phyloP scores from a whole-genome alignment of 371 early-diverging fungal genomes.

The Mucor racemosus region DNA sequence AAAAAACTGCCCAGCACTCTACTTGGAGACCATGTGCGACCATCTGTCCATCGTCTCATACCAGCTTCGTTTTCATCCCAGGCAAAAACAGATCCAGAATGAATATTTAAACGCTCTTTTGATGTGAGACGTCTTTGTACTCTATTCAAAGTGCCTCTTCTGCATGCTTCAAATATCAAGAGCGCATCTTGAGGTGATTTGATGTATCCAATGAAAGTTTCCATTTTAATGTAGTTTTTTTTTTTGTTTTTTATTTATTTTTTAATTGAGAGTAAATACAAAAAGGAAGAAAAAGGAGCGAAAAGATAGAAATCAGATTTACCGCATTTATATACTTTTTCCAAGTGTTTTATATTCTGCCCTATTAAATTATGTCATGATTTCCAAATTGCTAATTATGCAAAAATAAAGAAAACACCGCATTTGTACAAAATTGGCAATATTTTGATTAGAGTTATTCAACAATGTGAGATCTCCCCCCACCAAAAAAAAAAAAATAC shows the following conservation, averaged over 20 bases:
- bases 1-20: conserved; percentile 84
- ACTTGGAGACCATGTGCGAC: conserved; percentile 86
- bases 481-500: neutral
- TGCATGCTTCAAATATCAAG: conserved; percentile 82
- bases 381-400: conserved; percentile 3
- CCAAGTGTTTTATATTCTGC: neutral
- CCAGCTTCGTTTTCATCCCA: conserved; percentile 90
- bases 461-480: neutral
- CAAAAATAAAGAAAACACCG: conserved; percentile 10
- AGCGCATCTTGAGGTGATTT: conserved; percentile 83
- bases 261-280: neutral
- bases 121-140: conserved; percentile 82
- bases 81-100: conserved; percentile 87
- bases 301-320: conserved; percentile 9
- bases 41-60: conserved; percentile 93
- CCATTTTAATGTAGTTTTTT: conserved; percentile 43
- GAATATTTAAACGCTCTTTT: conserved; percentile 75
- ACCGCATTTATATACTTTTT: conserved; percentile 1
- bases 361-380: conserved; percentile 11
- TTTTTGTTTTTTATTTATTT: neutral
- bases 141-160: conserved; percentile 64
- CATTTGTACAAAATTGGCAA: conserved; percentile 11
- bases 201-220: conserved; percentile 80
- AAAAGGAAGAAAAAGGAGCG: conserved; percentile 26
- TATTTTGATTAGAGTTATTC: neutral